Evolutionary conservation across 805 yeast species (phyloP), one percentile per base, ranked within the genome.

Genomic region (Metschnikowia corniflorae): DNA sequence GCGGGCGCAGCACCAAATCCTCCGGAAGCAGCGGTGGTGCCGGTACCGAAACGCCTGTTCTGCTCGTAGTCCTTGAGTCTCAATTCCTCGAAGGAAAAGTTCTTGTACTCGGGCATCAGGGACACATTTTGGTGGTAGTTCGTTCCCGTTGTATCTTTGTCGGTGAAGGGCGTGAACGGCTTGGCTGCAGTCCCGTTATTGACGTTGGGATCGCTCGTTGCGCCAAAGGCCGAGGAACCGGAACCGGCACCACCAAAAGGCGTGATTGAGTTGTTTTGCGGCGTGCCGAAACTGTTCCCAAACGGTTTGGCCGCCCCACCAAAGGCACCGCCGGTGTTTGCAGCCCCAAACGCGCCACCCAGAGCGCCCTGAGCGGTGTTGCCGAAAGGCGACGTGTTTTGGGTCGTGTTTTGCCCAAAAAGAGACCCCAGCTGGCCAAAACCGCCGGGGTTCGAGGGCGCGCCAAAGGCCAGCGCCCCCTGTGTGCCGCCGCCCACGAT

Each of bases 21-120:
- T 45, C 68, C 61, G 7, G 54, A 50, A 3, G 50, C 53, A 2
- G 55, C 32, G 3, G 56, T 40, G 22, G 37, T 43, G 1, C 53
- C 54, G 43, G 66, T 77, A 12, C 86, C 89, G 44, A 46, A 77
- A 42, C 77, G 72, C 54, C 93, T 72, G 37, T 77, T 77, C 46
- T 79, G 84, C 50, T 78, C 77, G 57, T 93, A 93, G 63, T 93
- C 99, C 58, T 83, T 91, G 49, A 75, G 67, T 55, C 99, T 76
- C 60, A 93, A 74, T 57, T 93, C 98, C 59, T 88, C 97, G 53
- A 80, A 75, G 0, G 96, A 85, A 51, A 61, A 85, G 49, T 80
- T 79, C 50, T 73, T 74, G 57, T 91, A 93, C 59, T 87, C 95
- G 5, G 95, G 95, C 97, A 93, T 89, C 29, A 86, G 75, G 8